Evolutionary conservation across 805 yeast genomes (phyloP), one percentile per base, ranked within the genome.

Genomic region (Teunomyces stri): DNA sequence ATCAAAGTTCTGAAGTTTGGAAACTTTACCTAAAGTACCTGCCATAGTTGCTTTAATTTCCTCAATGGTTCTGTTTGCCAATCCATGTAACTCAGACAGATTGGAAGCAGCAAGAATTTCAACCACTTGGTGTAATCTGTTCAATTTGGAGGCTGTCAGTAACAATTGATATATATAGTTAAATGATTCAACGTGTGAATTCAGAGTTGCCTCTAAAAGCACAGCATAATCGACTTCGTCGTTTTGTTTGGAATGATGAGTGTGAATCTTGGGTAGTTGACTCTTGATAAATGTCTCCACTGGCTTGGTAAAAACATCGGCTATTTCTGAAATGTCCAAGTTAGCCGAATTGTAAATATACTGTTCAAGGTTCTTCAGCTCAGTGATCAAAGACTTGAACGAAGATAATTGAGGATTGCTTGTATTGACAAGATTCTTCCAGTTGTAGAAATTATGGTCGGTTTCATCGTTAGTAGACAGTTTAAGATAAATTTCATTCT

Each of bases 401-500:
- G 71, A 61, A 3, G 74, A 53, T 39, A 71, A 56, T 45, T 67
- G 70, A 2, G 76, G 74, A 43, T 65, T 68, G 42, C 52, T 55
- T 11, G 69, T 49, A 34, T 51, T 56, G 31, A 60, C 45, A 15
- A 68, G 30, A 12, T 46, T 42, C 29, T 52, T 60, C 70, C 70
- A 64, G 22, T 57, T 51, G 35, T 43, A 52, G 29, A 21, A 36
- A 13, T 34, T 34, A 34, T 43, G 36, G 11, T 43, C 42, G 7
- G 41, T 16, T 41, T 25, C 39, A 28, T 21, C 46, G 5, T 21
- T 39, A 6, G 48, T 35, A 0, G 53, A 47, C 40, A 52, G 51
- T 54, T 80, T 82, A 36, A 85, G 69, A 56, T 84, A 88, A n/a
- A 87, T 69, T 47, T 87, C 84, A 41, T 75, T 77, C 49, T 81